Percentiles rank a stretch among this genome's conserved stretches.
Conservation (phyloP, 208 protist genomes). For the Phytomonas sp. region DNA sequence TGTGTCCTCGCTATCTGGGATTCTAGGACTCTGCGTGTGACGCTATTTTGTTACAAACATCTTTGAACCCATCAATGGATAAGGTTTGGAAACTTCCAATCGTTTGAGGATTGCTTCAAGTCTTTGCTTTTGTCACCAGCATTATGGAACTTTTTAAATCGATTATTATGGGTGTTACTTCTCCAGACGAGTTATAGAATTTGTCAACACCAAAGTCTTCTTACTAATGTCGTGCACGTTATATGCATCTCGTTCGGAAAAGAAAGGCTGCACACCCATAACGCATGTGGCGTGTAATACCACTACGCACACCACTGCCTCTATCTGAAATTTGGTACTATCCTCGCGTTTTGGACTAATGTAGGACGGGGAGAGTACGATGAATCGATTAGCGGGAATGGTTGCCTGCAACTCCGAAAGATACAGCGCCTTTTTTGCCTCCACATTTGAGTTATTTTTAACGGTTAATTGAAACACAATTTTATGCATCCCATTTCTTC, state of each 20-base stretch:
- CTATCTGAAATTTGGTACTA: conserved; percentile 16
- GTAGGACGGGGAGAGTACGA: conserved; percentile 34
- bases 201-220: conserved; percentile 44
- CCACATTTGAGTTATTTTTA: conserved; percentile 82
- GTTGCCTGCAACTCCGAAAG: conserved; percentile 28
- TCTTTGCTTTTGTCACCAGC: background rate
- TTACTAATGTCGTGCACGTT: conserved; percentile 60
- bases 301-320: conserved; percentile 35
- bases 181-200: conserved; percentile 4
- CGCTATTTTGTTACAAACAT: background rate
- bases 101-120: background rate
- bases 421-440: conserved; percentile 41
- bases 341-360: conserved; percentile 16
- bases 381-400: conserved; percentile 77
- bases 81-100: background rate
- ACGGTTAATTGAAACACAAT: conserved; percentile 53
- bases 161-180: background rate
- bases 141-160: background rate
- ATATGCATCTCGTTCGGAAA: conserved; percentile 37
- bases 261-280: conserved; percentile 59
- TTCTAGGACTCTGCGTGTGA: background rate
- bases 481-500: conserved; percentile 22
- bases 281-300: conserved; percentile 70
- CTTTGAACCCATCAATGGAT: background rate
- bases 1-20: background rate